Conservation (phyloP, 2,329 filamentous ascomycete species). For the Phialophora expanda region DNA sequence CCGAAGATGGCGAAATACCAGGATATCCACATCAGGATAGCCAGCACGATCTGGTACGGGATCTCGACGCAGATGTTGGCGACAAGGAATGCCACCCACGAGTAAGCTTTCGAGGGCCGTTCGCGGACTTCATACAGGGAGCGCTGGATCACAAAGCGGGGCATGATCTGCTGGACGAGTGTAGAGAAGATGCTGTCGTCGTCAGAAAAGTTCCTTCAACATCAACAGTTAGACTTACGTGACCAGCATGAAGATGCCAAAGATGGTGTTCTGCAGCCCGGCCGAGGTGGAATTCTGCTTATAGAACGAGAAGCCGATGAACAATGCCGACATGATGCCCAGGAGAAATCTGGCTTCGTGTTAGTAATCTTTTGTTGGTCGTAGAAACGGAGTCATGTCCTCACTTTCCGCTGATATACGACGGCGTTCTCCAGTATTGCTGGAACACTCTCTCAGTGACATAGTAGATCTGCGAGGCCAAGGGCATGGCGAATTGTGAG, state of each 20-base stretch:
- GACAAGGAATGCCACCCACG: slow-evolving; percentile 72
- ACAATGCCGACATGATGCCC: slow-evolving; percentile 57
- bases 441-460: slow-evolving; percentile 78
- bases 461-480: slow-evolving; percentile 67
- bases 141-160: slow-evolving; percentile 72
- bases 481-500: slow-evolving; percentile 78
- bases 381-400: slow-evolving; percentile 58
- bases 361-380: slow-evolving; percentile 53
- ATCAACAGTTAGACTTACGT: slow-evolving; percentile 21
- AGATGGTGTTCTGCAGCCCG: slow-evolving; percentile 75
- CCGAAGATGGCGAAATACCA: slow-evolving; percentile 77
- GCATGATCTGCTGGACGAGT: slow-evolving; percentile 53
- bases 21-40: slow-evolving; percentile 69
- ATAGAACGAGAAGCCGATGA: slow-evolving; percentile 67
- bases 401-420: slow-evolving; percentile 65
- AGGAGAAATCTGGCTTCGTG: slow-evolving; percentile 64
- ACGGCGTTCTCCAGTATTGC: slow-evolving; percentile 83
- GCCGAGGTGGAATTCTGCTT: slow-evolving; percentile 66
- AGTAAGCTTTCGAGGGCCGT: slow-evolving; percentile 73
- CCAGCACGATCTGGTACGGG: slow-evolving; percentile 69
- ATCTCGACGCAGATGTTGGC: slow-evolving; percentile 73
- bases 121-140: slow-evolving; percentile 72
- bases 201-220: neutral
- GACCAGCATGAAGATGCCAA: slow-evolving; percentile 72
- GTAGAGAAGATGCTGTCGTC: slow-evolving; percentile 59